A percentile compares a stretch with the other conserved stretches of the same genome.
Evolutionary conservation across 176 grass and related monocot species (phyloP).

Genomic region (Juncus inflexus): DNA sequence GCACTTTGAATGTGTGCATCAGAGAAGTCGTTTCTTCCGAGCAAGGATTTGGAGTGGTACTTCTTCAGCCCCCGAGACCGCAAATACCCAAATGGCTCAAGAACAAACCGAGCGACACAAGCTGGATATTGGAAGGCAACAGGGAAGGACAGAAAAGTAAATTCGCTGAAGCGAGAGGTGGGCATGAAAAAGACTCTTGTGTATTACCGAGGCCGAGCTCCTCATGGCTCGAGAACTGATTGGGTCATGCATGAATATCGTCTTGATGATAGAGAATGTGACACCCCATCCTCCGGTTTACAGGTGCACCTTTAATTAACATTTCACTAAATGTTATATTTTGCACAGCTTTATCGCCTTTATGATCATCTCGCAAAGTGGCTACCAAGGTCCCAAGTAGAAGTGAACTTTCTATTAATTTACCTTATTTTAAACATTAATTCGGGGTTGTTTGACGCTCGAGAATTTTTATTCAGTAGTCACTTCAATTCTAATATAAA

Average conservation of each 20-base stretch:
- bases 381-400: too few species aligned
- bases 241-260: conserved; percentile 99
- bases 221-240: conserved; percentile 88
- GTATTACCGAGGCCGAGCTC: conserved; percentile 95
- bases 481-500: too few species aligned
- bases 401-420: too few species aligned
- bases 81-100: conserved; percentile 92
- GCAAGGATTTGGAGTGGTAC: conserved; percentile 99
- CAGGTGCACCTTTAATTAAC: conserved; percentile 43
- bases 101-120: conserved; percentile 92
- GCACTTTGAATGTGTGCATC: neutral
- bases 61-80: conserved; percentile 99
- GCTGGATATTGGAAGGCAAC: conserved; percentile 99
- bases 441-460: too few species aligned
- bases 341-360: too few species aligned
- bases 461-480: too few species aligned
- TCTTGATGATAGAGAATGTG: conserved; percentile 94
- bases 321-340: too few species aligned
- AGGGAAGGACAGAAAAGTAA: conserved; percentile 86
- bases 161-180: conserved; percentile 65
- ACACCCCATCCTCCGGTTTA: conserved; percentile 57
- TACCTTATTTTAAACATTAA: too few species aligned
- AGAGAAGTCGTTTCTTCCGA: conserved; percentile 98
- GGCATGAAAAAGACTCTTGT: conserved; percentile 98
- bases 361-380: too few species aligned